Percentiles rank a stretch among this genome's conserved stretches.
Conservation (phyloP, 208 protist genomes). For the Leishmania turanica region DNA sequence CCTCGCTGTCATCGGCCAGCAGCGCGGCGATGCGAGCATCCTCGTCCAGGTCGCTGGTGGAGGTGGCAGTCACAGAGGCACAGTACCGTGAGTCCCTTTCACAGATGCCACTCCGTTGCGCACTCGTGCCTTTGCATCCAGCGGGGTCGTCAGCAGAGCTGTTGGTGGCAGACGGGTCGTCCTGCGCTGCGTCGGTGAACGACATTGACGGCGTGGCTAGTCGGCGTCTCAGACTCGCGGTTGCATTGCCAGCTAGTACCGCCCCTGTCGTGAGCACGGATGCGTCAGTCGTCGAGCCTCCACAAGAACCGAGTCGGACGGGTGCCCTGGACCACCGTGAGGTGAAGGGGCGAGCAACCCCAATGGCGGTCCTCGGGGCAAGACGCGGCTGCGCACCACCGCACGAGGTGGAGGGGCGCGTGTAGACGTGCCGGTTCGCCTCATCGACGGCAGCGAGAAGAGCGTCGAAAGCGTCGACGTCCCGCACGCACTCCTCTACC, state of each 20-base stretch:
- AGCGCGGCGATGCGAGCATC: constrained; percentile 28
- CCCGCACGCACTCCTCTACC: constrained; percentile 73
- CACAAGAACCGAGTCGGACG: constrained; percentile 8
- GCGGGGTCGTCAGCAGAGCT: not conserved
- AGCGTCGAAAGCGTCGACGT: constrained; percentile 51
- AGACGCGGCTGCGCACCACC: constrained; percentile 39
- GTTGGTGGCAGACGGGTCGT: not conserved
- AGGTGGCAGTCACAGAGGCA: not conserved
- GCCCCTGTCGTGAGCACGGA: constrained; percentile 51
- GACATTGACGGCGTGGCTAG: constrained; percentile 9
- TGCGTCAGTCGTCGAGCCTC: not conserved
- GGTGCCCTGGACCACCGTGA: constrained; percentile 26
- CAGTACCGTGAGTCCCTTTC: not conserved
- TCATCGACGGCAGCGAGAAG: constrained; percentile 53
- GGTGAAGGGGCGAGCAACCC: constrained; percentile 15
- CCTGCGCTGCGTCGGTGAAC: not conserved
- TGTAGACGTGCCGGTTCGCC: constrained; percentile 49
- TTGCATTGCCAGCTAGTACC: constrained; percentile 49
- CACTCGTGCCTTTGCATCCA: not conserved
- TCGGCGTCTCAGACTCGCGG: constrained; percentile 44
- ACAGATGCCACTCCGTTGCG: not conserved
- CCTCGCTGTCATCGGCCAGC: constrained; percentile 36
- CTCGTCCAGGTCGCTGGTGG: not conserved
- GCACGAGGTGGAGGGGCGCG: constrained; percentile 69
- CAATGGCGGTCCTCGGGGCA: constrained; percentile 19